Evolutionary conservation across 1,284 basidiomycete genomes (phyloP).

Genomic region (Apiotrichum montevideense): DNA sequence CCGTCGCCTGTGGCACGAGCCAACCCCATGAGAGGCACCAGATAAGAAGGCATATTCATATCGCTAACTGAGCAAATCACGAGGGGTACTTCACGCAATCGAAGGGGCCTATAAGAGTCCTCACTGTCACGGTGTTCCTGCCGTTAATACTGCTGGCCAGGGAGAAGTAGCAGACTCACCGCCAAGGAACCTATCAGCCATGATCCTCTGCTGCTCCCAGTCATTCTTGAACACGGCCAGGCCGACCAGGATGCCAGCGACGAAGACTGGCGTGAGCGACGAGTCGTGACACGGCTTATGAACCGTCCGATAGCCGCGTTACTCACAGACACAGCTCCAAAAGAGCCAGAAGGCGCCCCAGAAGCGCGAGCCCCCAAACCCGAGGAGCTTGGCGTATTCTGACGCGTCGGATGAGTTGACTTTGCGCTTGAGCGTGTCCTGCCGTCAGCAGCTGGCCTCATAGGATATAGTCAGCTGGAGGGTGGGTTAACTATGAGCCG

Average conservation of each 20-base stretch:
- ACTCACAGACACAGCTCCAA: conserved; percentile 59
- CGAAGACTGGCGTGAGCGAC: conserved; percentile 55
- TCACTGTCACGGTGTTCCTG: background rate
- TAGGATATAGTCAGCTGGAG: no score
- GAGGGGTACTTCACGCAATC: no score
- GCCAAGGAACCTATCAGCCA: conserved; percentile 39
- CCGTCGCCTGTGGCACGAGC: no score
- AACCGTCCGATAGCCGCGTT: no score
- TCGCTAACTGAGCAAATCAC: no score
- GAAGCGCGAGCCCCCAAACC: conserved; percentile 51
- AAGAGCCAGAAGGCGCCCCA: conserved; percentile 84
- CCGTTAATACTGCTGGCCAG: background rate
- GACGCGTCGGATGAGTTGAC: conserved; percentile 88
- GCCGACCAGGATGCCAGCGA: conserved; percentile 71
- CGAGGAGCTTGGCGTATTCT: conserved; percentile 79
- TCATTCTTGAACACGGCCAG: conserved; percentile 73
- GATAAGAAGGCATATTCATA: no score
- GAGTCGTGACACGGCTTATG: background rate
- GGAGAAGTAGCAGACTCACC: conserved; percentile 14
- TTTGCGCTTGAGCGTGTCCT: conserved; percentile 80
- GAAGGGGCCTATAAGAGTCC: no score
- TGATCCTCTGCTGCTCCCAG: conserved; percentile 30
- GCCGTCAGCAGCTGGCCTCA: background rate
- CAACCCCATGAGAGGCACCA: no score
- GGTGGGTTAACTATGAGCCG: background rate